Evolutionary conservation across 345 rosid species (phyloP), one percentile per base, ranked within the genome.

Genomic region (Odontarrhena argentea): DNA sequence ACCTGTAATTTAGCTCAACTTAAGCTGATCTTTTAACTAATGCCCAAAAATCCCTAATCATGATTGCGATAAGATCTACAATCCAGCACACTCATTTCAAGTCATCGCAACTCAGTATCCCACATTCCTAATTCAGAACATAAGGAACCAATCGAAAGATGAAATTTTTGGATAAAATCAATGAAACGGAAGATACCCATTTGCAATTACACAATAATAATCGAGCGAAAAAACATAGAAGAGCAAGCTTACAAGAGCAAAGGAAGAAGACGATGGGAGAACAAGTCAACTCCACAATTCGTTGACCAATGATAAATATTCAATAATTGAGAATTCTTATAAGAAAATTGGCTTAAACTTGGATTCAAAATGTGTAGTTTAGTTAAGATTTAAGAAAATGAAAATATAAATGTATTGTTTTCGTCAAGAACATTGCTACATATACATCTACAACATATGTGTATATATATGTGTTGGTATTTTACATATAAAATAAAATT

Each of bases 351-450:
- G 3, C 32, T 28, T 28, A 32, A 32, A 32, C 4, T 5, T 18
- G 30, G 37, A 13, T 42, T 11, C 7, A 25, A 59, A 25, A 6
- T 60, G 25, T 43, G 28, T 49, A 8, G 61, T 9, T 38, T 14
- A 18, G 0, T 32, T 34, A 34, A 8, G 25, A 0, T 56, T 36
- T 1, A 37, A 2, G 36, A 3, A 38, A 55, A 37, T 15, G 9
- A n/a, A 38, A 1, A 22, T 57, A 57, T 2, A 59, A 36, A 55
- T 35, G n/a, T 37, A 22, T 36, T 32, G 36, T 1, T 5, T 32
- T 65, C 24, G 22, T 53, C 60, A 53, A 42, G 52, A 65, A 32
- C 51, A 47, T 60, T 46, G 42, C 68, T 67, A 74, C 43, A 11
- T 60, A 44, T 36, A 49, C 55, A 28, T 32, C 6, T 32, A 32